phyloP scores from a whole-genome alignment of 768 basidiomycete species.

The Phaeotremella skinneri region DNA sequence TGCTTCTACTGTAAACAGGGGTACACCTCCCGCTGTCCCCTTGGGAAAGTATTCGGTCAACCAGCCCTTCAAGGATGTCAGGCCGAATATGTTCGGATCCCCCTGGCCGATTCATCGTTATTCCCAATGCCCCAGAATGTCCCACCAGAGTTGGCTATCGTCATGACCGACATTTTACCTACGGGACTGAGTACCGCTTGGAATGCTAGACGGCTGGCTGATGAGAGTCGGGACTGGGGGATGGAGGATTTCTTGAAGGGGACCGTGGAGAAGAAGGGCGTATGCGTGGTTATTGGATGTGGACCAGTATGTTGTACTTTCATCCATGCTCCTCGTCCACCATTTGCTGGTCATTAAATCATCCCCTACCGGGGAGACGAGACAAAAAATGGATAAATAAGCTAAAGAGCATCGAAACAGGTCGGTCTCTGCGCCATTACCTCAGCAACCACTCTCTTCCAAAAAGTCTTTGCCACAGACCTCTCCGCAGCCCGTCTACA shows the following conservation, averaged over 20 bases:
- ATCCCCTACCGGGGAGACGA: background rate
- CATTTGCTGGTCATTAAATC: background rate
- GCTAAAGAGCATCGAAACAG: constrained; percentile 9
- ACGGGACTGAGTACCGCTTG: constrained; percentile 46
- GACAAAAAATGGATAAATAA: no score
- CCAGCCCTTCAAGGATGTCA: constrained; percentile 41
- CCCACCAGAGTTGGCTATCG: constrained; percentile 30
- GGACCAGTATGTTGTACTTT: constrained; percentile 45
- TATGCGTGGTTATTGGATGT: constrained; percentile 51
- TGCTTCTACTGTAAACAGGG: constrained; percentile 47
- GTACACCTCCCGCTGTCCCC: constrained; percentile 40
- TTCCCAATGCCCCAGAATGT: constrained; percentile 36
- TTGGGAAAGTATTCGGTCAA: constrained; percentile 33
- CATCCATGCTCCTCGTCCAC: constrained; percentile 1
- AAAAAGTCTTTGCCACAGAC: constrained; percentile 44
- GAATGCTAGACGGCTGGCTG: constrained; percentile 43
- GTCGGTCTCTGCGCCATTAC: constrained; percentile 51
- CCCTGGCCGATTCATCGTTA: constrained; percentile 40
- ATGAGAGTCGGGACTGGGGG: constrained; percentile 28
- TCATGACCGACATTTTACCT: constrained; percentile 50
- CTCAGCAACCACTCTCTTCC: constrained; percentile 46
- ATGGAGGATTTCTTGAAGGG: constrained; percentile 10
- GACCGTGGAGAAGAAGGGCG: constrained; percentile 19
- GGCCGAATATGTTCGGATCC: constrained; percentile 45
- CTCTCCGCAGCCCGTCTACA: constrained; percentile 22